Evolutionary conservation across 1,139 yeast genomes (phyloP).

Genomic region (Lodderomyces parapsilosis): DNA sequence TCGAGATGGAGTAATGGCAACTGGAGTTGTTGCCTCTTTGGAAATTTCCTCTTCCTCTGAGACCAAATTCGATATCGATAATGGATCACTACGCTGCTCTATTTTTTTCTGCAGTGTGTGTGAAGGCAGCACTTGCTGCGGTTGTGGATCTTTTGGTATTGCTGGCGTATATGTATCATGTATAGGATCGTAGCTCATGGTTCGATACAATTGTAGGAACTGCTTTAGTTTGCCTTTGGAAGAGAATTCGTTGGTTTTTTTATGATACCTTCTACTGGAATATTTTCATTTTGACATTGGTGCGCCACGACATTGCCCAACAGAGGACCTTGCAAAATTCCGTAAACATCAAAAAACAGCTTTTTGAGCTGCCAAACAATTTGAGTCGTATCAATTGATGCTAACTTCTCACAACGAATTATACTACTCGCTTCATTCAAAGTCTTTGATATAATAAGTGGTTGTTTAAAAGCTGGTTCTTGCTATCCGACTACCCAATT

Average conservation of each 20-base stretch:
- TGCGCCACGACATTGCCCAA: too few relatives aligned
- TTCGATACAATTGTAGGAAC: background rate
- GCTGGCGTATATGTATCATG: slow-evolving; percentile 25
- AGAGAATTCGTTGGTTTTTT: background rate
- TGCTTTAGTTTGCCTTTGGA: background rate
- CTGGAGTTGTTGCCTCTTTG: slow-evolving; percentile 12
- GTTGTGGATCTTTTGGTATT: slow-evolving; percentile 6
- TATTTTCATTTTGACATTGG: background rate
- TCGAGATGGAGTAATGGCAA: slow-evolving; percentile 14
- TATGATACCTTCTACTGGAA: background rate
- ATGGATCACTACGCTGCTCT: slow-evolving; percentile 9
- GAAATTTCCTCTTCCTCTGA: slow-evolving; percentile 5
- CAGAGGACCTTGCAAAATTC: too few relatives aligned
- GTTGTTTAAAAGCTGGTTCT: too few relatives aligned
- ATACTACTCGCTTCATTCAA: too few relatives aligned
- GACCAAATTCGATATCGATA: slow-evolving; percentile 15
- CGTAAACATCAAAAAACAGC: too few relatives aligned
- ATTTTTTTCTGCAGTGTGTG: slow-evolving; percentile 3
- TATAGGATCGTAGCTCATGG: slow-evolving; percentile 34
- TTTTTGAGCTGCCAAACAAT: too few relatives aligned
- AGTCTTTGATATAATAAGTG: too few relatives aligned
- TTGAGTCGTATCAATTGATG: too few relatives aligned
- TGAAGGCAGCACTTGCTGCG: slow-evolving; percentile 7
- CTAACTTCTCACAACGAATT: too few relatives aligned
- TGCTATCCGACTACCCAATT: too few relatives aligned